A percentile compares a stretch with the other conserved stretches of the same genome.
These are phyloP conservation scores for Cryptococcus sp. DNA, from an alignment of 1,284 basidiomycete species.

Conservation along the genomic window DNA sequence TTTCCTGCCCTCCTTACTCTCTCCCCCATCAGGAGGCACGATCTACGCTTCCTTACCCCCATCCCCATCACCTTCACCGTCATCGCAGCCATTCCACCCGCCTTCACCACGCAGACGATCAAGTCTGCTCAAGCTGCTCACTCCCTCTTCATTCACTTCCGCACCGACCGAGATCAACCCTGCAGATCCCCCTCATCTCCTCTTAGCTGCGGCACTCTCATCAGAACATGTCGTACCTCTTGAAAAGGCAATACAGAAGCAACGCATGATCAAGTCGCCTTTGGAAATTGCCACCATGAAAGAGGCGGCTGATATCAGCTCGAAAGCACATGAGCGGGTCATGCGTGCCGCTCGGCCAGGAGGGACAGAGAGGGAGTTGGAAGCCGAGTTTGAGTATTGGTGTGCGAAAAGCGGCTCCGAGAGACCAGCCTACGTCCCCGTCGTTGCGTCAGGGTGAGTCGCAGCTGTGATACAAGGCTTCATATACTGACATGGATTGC, in stretches of 20 bases:
- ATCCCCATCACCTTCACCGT: constrained; percentile 42
- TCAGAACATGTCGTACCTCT: constrained; percentile 45
- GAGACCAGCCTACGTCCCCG: constrained; percentile 88
- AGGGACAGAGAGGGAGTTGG: constrained; percentile 70
- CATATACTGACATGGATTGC: constrained; percentile 1
- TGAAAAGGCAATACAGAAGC: constrained; percentile 48
- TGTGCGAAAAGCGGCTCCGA: constrained; percentile 77
- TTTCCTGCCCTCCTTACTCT: constrained; percentile 42
- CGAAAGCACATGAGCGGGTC: constrained; percentile 52
- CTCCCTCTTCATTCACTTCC: constrained; percentile 26
- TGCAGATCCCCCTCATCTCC: constrained; percentile 49
- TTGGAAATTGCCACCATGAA: constrained; percentile 55
- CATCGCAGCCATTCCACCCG: constrained; percentile 44
- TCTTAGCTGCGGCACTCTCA: constrained; percentile 48
- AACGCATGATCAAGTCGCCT: constrained; percentile 54
- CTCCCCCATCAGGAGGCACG: constrained; percentile 14
- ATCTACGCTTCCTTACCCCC: constrained; percentile 55
- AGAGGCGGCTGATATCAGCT: constrained; percentile 53
- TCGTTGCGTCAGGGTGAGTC: constrained; percentile 83
- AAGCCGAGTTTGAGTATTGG: constrained; percentile 84
- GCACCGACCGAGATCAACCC: constrained; percentile 22
- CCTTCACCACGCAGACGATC: constrained; percentile 41
- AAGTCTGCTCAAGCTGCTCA: constrained; percentile 49
- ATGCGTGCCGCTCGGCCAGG: constrained; percentile 79
- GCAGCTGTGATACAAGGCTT: not conserved